Conservation (phyloP, 225 moss, liverwort and hornwort species). For the Rhytidiadelphus loreus region DNA sequence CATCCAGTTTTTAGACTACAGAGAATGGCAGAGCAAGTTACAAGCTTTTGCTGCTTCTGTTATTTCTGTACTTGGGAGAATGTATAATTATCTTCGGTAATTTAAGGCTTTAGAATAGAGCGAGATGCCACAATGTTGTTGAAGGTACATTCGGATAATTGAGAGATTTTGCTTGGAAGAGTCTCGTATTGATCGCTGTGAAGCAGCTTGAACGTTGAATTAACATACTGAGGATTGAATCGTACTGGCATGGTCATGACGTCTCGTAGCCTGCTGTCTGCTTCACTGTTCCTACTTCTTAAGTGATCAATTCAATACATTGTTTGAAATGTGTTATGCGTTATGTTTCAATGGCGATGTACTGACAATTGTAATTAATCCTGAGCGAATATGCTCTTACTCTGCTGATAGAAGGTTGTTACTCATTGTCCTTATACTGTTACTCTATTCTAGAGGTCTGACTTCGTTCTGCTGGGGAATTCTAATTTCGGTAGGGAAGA, state of each 20-base stretch:
- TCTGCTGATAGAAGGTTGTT: background rate
- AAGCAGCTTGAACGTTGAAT: background rate
- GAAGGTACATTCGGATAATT: background rate
- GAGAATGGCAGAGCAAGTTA: background rate
- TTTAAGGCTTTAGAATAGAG: conserved; percentile 3
- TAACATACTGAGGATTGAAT: background rate
- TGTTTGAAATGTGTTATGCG: background rate
- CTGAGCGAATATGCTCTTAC: background rate
- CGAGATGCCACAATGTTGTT: background rate
- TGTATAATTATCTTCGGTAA: background rate
- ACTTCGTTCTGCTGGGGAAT: background rate
- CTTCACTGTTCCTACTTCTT: background rate
- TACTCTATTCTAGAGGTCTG: background rate
- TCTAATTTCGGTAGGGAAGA: background rate
- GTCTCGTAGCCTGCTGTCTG: background rate
- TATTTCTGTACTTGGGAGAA: background rate
- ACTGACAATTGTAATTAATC: background rate
- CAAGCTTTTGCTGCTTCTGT: background rate
- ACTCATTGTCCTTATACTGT: background rate
- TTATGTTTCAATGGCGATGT: background rate
- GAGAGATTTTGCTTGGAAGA: background rate
- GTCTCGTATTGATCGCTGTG: background rate
- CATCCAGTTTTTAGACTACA: background rate
- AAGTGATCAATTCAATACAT: background rate
- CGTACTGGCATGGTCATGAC: background rate